phyloP scores from a whole-genome alignment of 495 filamentous ascomycete genomes.

The Tuber brumale region DNA sequence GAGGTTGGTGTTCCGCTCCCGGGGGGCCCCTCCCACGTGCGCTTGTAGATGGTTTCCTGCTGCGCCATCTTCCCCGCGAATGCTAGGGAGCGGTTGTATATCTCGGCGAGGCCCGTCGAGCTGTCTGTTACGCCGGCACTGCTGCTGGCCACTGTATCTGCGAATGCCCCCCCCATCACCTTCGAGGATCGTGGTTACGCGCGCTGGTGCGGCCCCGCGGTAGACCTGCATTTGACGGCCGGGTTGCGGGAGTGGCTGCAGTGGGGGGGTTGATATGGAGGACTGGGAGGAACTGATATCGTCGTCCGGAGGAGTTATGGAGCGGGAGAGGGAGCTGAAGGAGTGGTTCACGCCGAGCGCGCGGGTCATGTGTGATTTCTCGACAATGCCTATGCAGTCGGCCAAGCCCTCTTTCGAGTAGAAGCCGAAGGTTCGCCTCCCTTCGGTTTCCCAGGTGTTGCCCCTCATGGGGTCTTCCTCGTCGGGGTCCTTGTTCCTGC shows the following conservation, averaged over 20 bases:
- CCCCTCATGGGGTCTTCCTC: slow-evolving; percentile 14
- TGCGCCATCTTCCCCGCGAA: slow-evolving; percentile 36
- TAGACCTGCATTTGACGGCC: slow-evolving; percentile 23
- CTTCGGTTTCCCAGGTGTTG: slow-evolving; percentile 18
- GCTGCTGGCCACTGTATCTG: slow-evolving; percentile 15
- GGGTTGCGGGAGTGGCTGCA: background rate
- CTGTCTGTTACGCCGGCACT: slow-evolving; percentile 28
- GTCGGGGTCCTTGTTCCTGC: slow-evolving; percentile 44
- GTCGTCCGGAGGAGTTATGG: slow-evolving; percentile 7
- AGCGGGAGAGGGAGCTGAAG: slow-evolving; percentile 17
- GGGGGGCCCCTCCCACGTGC: slow-evolving; percentile 12
- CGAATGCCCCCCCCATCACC: slow-evolving; percentile 26
- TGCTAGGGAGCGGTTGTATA: slow-evolving; percentile 30
- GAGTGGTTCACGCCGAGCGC: slow-evolving; percentile 21
- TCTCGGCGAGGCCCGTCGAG: slow-evolving; percentile 25
- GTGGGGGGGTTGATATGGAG: background rate
- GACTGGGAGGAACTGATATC: slow-evolving; percentile 2
- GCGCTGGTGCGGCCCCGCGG: slow-evolving; percentile 8
- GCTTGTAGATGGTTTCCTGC: slow-evolving; percentile 32
- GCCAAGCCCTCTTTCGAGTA: slow-evolving; percentile 18
- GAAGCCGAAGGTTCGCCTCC: slow-evolving; percentile 21
- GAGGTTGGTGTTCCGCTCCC: slow-evolving; percentile 18
- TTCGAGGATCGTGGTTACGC: slow-evolving; percentile 33
- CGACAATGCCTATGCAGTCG: slow-evolving; percentile 28
- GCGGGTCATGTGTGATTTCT: slow-evolving; percentile 20